These are phyloP conservation scores for Sarcomyxa edulis DNA, from an alignment of 768 basidiomycete species.

Conservation along the genomic window DNA sequence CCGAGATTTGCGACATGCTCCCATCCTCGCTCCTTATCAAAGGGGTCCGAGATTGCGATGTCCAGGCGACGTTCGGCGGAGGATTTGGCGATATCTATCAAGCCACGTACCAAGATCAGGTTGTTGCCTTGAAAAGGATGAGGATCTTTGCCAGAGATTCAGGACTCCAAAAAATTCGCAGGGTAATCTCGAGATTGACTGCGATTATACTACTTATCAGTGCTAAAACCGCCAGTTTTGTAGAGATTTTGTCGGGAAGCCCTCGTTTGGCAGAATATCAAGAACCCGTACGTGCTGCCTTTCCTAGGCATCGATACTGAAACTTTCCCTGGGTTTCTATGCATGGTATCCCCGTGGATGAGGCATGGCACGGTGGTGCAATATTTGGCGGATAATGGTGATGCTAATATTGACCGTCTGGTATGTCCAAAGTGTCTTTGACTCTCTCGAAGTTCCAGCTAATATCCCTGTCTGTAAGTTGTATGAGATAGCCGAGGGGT, in stretches of 20 bases:
- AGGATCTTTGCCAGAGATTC: slow-evolving; percentile 16
- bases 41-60: slow-evolving; percentile 6
- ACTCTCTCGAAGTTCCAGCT: not conserved
- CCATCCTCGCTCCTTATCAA: slow-evolving; percentile 12
- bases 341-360: slow-evolving; percentile 26
- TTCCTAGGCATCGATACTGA: slow-evolving; percentile 20
- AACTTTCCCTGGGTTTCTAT: slow-evolving; percentile 16
- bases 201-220: not conserved
- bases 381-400: slow-evolving; percentile 14
- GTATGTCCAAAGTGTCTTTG: slow-evolving; percentile 4
- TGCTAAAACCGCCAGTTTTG: not conserved
- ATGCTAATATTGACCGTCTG: slow-evolving; percentile 13
- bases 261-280: slow-evolving; percentile 20
- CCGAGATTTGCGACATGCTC: slow-evolving; percentile 7
- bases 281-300: slow-evolving; percentile 21
- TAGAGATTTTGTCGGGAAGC: slow-evolving; percentile 23
- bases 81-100: slow-evolving; percentile 16
- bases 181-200: slow-evolving; percentile 6
- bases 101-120: slow-evolving; percentile 9
- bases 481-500: slow-evolving; percentile 15
- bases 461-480: slow-evolving; percentile 5
- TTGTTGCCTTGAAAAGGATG: slow-evolving; percentile 21
- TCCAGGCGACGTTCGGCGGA: slow-evolving; percentile 11
- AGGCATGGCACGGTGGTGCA: slow-evolving; percentile 17
- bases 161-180: slow-evolving; percentile 13